Evolutionary conservation across 768 basidiomycete genomes (phyloP), one percentile per base, ranked within the genome.

Genomic region (Termitomyces sp.): DNA sequence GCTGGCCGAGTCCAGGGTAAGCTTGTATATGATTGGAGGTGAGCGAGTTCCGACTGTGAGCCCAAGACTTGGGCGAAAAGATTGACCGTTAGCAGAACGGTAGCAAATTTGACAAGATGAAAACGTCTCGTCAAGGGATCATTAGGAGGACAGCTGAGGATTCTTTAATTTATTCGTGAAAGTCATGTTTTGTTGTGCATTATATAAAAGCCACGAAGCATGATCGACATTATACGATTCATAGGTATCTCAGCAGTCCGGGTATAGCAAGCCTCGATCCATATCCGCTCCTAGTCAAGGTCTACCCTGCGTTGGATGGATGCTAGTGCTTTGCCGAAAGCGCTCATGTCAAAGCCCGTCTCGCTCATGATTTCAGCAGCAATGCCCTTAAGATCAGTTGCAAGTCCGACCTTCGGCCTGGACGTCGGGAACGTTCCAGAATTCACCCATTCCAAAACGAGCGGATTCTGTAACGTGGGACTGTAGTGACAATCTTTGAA

Each of bases 401-500:
- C 34, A 15, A 20, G 29, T 36, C 57, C 60, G 6, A 58, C 40
- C 29, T 47, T 40, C n/a, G 60, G 58, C 1, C 43, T 56, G 1
- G 58, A 20, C 9, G 20, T 54, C 3, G 20, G 48, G 5, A 57
- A 55, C 29, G 46, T 59, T 32, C 48, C 62, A 8, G 68, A 63
- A 25, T 69, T 62, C 46, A 74, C 63, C 79, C 78, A 80, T 40
- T 75, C 74, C 31, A 67, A 67, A n/a, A 81, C 71, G 37, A 76
- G 60, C n/a, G 77, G 77, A 59, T 81, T 75, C 17, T 71, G 69
- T n/a, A 62, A 29, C 0, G 78, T 76, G 2, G 83, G 82, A 11
- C 64, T 56, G 63, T 70, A 75, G 8, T 70, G 68, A 65, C 80
- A 83, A 1, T 76, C 75, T 20, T 74, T 71, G 60, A 82, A 84